Evolutionary conservation across 805 yeast species (phyloP).

Genomic region (Zygosaccharomyces bisporus): DNA sequence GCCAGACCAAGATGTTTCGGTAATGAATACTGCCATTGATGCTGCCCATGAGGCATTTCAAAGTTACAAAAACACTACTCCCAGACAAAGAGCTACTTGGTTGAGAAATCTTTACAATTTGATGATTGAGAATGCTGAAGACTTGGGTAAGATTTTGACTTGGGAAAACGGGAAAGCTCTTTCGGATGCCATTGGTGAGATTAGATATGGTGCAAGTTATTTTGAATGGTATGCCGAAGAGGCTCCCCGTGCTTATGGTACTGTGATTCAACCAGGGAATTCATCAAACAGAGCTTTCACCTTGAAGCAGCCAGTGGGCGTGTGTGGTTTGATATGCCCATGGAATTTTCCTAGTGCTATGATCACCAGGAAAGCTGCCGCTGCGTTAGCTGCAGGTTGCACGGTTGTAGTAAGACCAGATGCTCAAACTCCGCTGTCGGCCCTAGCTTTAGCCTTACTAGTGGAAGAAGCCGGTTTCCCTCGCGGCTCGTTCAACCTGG

Average conservation of each 20-base stretch:
- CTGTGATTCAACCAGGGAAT: constrained; percentile 53
- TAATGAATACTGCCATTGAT: constrained; percentile 55
- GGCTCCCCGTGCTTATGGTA: constrained; percentile 53
- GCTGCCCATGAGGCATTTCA: constrained; percentile 46
- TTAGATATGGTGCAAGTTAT: constrained; percentile 63
- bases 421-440: constrained; percentile 57
- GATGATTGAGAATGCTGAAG: constrained; percentile 54
- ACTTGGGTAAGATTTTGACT: constrained; percentile 51
- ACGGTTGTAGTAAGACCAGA: constrained; percentile 60
- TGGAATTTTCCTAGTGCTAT: constrained; percentile 68
- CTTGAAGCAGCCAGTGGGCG: constrained; percentile 58
- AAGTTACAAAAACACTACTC: constrained; percentile 44
- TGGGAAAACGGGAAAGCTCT: constrained; percentile 62
- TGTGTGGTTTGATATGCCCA: constrained; percentile 60
- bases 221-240: constrained; percentile 85
- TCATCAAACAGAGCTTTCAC: constrained; percentile 51
- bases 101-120: constrained; percentile 47
- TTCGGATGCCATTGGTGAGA: constrained; percentile 52
- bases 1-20: constrained; percentile 56
- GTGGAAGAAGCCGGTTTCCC: constrained; percentile 61
- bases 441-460: constrained; percentile 53
- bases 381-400: constrained; percentile 65
- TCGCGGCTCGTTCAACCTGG: constrained; percentile 51
- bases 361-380: constrained; percentile 63
- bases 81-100: constrained; percentile 49